Conservation (phyloP, 1,139 yeast species). For the Debaryomyces subglobosus region DNA sequence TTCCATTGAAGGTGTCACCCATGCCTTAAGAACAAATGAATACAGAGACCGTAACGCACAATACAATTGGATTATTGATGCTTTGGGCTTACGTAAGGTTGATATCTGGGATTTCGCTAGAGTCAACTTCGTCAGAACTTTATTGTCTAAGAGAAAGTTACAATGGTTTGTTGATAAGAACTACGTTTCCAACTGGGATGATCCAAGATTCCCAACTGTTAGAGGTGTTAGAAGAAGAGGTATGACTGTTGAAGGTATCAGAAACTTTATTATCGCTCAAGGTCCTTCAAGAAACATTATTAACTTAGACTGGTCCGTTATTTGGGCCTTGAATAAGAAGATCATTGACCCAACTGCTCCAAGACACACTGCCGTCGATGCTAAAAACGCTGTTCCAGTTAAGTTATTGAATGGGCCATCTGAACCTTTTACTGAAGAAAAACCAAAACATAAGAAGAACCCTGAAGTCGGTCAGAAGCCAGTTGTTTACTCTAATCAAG, state of each 20-base stretch:
- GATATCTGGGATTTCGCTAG: slow-evolving; percentile 95
- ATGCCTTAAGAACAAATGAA: slow-evolving; percentile 90
- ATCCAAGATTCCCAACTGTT: slow-evolving; percentile 95
- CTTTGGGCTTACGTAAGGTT: slow-evolving; percentile 77
- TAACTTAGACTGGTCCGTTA: slow-evolving; percentile 88
- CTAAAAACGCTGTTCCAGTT: slow-evolving; percentile 60
- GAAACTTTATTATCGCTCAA: slow-evolving; percentile 83
- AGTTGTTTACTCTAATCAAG: slow-evolving; percentile 61
- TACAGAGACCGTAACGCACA: slow-evolving; percentile 95
- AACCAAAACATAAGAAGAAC: slow-evolving; percentile 91
- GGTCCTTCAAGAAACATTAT: slow-evolving; percentile 93
- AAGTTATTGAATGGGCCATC: slow-evolving; percentile 68
- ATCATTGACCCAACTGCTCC: slow-evolving; percentile 91
- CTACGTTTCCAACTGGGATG: slow-evolving; percentile 86
- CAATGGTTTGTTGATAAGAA: slow-evolving; percentile 93
- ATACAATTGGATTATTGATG: slow-evolving; percentile 86
- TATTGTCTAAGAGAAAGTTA: slow-evolving; percentile 86
- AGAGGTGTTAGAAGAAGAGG: slow-evolving; percentile 97
- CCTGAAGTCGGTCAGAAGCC: slow-evolving; percentile 81
- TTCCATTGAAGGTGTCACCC: slow-evolving; percentile 89
- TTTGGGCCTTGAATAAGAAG: slow-evolving; percentile 93
- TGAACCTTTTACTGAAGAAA: slow-evolving; percentile 59
- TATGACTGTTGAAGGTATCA: slow-evolving; percentile 91
- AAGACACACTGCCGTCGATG: slow-evolving; percentile 75
- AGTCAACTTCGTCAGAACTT: slow-evolving; percentile 86